Base-by-base conservation (phyloP, 73 alveolate genomes). In the Paramecium caudatum region DNA sequence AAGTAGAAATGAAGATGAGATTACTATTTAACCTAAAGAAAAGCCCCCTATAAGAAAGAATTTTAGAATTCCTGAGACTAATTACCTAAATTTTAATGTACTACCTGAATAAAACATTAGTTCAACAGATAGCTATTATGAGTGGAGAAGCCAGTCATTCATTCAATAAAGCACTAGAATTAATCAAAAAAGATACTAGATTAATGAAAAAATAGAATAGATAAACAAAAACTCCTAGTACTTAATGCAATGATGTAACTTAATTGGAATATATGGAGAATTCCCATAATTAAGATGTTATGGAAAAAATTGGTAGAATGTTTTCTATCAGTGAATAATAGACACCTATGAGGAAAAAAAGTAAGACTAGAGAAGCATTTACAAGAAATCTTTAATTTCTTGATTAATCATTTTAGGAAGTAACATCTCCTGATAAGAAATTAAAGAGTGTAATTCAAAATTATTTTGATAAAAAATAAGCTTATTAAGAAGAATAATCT, bases 111-210 rank as follows among this genome's bases (percentile, higher is more conserved):
- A 23, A 23, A 37, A 55, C 2, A 55, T 13, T 55, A 55, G 80
- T 55, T 55, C 23, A 50, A 55, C 30, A 55, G 80, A 55, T 55
- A 55, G 80, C 80, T 27, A 23, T 55, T 55, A 55, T 55, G 80
- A 55, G 30, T 55, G 80, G 80, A 21, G 10, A 55, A 55, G 16
- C 80, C 9, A 55, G 80, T 25, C 23, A 55, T 55, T 55, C 45
- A 55, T 55, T 55, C 30, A 6, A 17, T 27, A 55, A 27, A 23
- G 45, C 80, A 23, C 12, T 23, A 23, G 27, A 16, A 55, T 55
- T 55, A 10, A 55, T 55, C 8, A 21, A 55, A 10, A 55, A 0
- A 10, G 80, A 55, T 10, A 55, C 23, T 55, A 55, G 30, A 55
- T 3, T 55, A 8, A 23, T 55, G 80, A 55, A 43, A 27, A 55